phyloP scores from a whole-genome alignment of 2,329 filamentous ascomycete genomes.

The Furcasterigmium furcatum region DNA sequence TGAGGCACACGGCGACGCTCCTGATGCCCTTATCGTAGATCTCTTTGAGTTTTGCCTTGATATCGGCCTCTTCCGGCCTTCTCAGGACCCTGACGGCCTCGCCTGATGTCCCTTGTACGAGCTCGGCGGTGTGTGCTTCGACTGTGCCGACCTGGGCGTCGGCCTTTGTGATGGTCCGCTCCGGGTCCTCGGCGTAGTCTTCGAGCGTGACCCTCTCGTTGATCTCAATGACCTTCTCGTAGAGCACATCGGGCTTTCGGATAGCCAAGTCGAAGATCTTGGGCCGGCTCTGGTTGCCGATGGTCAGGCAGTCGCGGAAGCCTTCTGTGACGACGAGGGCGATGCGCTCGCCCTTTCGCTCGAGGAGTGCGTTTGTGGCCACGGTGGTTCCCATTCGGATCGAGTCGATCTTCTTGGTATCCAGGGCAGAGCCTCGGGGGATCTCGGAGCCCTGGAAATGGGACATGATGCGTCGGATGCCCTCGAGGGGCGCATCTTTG shows the following conservation, averaged over 20 bases:
- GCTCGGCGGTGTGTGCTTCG: slow-evolving; percentile 47
- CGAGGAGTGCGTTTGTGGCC: slow-evolving; percentile 86
- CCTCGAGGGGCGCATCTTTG: slow-evolving; percentile 84
- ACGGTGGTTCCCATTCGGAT: slow-evolving; percentile 97
- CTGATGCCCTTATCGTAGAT: slow-evolving; percentile 67
- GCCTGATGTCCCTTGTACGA: slow-evolving; percentile 65
- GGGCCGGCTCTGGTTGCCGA: slow-evolving; percentile 87
- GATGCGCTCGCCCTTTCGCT: slow-evolving; percentile 86
- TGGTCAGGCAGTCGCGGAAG: slow-evolving; percentile 82
- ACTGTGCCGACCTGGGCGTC: slow-evolving; percentile 47
- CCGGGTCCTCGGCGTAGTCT: slow-evolving; percentile 82
- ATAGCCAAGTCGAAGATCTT: slow-evolving; percentile 91
- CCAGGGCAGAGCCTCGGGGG: slow-evolving; percentile 73
- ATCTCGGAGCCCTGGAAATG: slow-evolving; percentile 74
- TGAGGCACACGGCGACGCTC: slow-evolving; percentile 85
- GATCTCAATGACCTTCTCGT: slow-evolving; percentile 82
- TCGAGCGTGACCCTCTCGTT: slow-evolving; percentile 89
- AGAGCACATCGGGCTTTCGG: slow-evolving; percentile 80
- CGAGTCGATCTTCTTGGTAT: slow-evolving; percentile 80
- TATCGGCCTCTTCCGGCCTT: slow-evolving; percentile 45
- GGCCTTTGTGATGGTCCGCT: slow-evolving; percentile 34
- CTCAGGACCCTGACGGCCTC: slow-evolving; percentile 67
- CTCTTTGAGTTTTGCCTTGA: slow-evolving; percentile 52
- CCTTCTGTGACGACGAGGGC: slow-evolving; percentile 84
- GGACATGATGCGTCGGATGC: slow-evolving; percentile 81